Conservation (phyloP, 2,329 filamentous ascomycete genomes). For the Alternaria brassicicola region DNA sequence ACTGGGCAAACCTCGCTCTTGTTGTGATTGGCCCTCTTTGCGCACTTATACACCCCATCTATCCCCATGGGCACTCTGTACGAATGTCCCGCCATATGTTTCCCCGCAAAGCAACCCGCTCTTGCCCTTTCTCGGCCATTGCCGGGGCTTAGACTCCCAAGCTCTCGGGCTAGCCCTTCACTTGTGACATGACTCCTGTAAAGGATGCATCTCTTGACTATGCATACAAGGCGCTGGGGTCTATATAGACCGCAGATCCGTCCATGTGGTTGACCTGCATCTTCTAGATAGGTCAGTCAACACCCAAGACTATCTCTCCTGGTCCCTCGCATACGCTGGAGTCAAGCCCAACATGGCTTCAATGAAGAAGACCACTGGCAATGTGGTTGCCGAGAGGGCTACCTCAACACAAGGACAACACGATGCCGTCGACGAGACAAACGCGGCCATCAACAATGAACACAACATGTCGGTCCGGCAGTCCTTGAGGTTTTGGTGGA, state of each 20-base stretch:
- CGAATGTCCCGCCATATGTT: constrained; percentile 14
- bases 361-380: constrained; percentile 25
- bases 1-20: constrained; percentile 5
- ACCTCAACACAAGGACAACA: constrained; percentile 18
- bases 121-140: constrained; percentile 20
- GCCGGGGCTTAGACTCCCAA: constrained; percentile 17
- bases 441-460: constrained; percentile 48
- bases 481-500: constrained; percentile 79
- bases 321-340: background rate
- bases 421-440: constrained; percentile 23
- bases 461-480: constrained; percentile 64
- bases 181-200: constrained; percentile 7
- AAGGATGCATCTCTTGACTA: background rate
- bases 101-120: constrained; percentile 27
- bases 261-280: background rate
- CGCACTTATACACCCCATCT: constrained; percentile 14
- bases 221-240: background rate
- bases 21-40: constrained; percentile 17
- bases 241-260: constrained; percentile 18
- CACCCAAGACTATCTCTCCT: background rate
- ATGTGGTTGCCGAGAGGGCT: constrained; percentile 29
- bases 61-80: constrained; percentile 25
- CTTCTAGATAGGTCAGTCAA: constrained; percentile 1
- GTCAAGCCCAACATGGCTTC: constrained; percentile 11
- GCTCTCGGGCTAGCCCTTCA: constrained; percentile 19